Conservation (phyloP, 345 rosid species). For the Triadica sebifera region DNA sequence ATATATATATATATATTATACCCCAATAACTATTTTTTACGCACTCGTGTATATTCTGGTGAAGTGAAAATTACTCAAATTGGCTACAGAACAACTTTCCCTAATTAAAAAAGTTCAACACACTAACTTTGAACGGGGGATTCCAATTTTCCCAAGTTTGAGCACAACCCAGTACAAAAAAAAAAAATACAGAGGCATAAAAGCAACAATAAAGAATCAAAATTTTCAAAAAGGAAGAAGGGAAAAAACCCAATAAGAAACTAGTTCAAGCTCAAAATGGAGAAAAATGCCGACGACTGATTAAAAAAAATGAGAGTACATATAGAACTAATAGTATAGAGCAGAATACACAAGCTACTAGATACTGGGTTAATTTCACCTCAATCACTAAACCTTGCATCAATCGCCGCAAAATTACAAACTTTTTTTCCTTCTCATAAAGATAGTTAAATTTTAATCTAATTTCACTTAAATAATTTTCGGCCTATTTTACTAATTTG, state of each 20-base stretch:
- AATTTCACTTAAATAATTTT: no score
- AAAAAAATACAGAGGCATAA: background rate
- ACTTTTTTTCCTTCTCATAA: no score
- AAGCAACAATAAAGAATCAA: background rate
- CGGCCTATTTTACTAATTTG: no score
- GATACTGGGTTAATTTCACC: no score
- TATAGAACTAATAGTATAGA: background rate
- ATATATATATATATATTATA: no score
- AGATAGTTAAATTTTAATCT: no score
- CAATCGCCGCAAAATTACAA: no score
- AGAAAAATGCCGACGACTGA: background rate
- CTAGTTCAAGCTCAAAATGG: background rate
- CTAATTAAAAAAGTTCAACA: background rate
- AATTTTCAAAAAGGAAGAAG: no score
- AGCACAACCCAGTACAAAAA: background rate
- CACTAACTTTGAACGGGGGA: background rate
- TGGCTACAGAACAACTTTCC: background rate
- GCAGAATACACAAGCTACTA: no score
- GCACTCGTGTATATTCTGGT: no score
- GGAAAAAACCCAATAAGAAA: background rate
- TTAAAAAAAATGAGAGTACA: background rate
- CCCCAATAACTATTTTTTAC: background rate
- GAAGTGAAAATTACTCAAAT: background rate
- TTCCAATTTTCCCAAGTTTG: background rate
- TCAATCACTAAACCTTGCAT: no score